phyloP scores from a whole-genome alignment of 2,329 filamentous ascomycete species.

The Penicillium rolfsii region DNA sequence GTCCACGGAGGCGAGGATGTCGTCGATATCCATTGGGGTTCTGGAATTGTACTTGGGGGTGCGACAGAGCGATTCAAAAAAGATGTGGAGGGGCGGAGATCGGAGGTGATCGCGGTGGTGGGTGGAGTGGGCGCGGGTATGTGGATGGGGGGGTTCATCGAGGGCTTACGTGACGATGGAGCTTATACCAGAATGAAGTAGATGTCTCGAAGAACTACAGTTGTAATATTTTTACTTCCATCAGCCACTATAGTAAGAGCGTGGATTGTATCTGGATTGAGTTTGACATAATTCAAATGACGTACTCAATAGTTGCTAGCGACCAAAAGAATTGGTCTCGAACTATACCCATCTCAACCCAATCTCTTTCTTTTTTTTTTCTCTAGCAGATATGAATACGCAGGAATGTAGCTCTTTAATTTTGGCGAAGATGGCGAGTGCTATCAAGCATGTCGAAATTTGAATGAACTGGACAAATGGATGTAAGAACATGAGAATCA shows the following conservation, averaged over 20 bases:
- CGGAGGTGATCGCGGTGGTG: constrained; percentile 35
- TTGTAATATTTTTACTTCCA: neutral
- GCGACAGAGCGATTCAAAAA: constrained; percentile 13
- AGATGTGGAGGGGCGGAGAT: constrained; percentile 35
- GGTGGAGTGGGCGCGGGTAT: constrained; percentile 45
- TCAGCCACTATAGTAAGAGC: neutral
- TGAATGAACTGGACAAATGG: too few species aligned
- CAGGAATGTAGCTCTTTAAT: too few species aligned
- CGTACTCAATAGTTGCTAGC: too few species aligned
- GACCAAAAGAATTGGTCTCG: neutral
- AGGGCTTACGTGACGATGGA: neutral
- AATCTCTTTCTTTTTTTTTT: too few species aligned
- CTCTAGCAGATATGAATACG: too few species aligned
- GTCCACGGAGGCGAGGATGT: constrained; percentile 76
- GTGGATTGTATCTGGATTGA: neutral
- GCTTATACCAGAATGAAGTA: neutral
- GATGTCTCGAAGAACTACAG: neutral
- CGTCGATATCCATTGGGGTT: constrained; percentile 72
- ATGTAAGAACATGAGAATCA: too few species aligned
- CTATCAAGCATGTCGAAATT: too few species aligned
- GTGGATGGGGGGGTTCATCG: neutral
- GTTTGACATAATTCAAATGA: neutral
- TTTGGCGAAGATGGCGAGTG: too few species aligned
- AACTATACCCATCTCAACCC: neutral
- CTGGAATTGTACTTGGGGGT: neutral